These are phyloP conservation scores for Entomortierella chlamydospora DNA, from an alignment of 192 early-diverging fungal species.

Conservation along the genomic window DNA sequence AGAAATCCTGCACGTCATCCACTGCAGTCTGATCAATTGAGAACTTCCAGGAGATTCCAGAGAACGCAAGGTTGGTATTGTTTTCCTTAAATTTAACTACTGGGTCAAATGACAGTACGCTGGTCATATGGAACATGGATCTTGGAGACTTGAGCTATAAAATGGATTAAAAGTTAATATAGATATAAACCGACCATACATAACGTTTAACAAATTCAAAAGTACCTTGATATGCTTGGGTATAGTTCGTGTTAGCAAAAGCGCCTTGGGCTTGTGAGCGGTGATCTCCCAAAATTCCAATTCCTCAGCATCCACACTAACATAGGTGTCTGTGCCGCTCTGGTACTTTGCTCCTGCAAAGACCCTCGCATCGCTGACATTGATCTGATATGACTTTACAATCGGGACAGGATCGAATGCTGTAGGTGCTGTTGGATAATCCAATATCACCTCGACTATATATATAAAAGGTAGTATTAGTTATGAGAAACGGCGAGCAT, in stretches of 20 bases:
- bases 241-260: constrained; percentile 60
- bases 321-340: constrained; percentile 59
- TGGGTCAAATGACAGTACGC: constrained; percentile 60
- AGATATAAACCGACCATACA: neutral
- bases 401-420: constrained; percentile 14
- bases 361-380: constrained; percentile 57
- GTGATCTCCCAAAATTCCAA: constrained; percentile 59
- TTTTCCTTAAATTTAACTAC: constrained; percentile 69
- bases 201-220: neutral
- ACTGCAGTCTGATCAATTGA: constrained; percentile 55
- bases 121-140: constrained; percentile 72
- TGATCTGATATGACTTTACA: constrained; percentile 48
- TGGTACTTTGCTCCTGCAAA: constrained; percentile 64
- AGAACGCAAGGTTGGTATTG: constrained; percentile 63
- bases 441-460: constrained; percentile 51
- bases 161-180: neutral
- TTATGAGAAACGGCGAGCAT: neutral
- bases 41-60: constrained; percentile 62
- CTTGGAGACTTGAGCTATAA: constrained; percentile 58
- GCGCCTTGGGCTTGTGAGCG: constrained; percentile 19
- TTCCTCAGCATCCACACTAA: constrained; percentile 65
- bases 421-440: constrained; percentile 32
- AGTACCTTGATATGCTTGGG: constrained; percentile 58
- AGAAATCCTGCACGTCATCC: constrained; percentile 66
- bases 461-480: neutral